phyloP scores from a whole-genome alignment of 306 rosid genomes.

The Sphenostylis stenocarpa region DNA sequence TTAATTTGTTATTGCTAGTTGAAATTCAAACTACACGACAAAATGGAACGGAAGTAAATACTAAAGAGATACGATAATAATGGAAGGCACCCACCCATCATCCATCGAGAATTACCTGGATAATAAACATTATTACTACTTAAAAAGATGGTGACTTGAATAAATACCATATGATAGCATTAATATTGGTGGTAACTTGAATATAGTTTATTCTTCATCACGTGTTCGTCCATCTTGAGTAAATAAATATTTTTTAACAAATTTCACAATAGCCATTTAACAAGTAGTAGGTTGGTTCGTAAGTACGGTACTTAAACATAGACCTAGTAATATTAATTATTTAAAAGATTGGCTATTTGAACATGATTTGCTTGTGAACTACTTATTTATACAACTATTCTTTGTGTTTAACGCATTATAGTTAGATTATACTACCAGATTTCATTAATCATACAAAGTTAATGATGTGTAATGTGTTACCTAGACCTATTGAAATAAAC shows the following conservation, averaged over 20 bases:
- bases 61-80: background rate
- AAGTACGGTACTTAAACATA: background rate
- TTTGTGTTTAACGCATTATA: background rate
- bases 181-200: too few relatives aligned
- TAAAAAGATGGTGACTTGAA: too few relatives aligned
- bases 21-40: background rate
- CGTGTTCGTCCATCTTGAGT: too few relatives aligned
- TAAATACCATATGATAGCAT: too few relatives aligned
- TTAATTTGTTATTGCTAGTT: too few relatives aligned
- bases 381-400: background rate
- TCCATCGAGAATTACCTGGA: background rate
- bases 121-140: too few relatives aligned
- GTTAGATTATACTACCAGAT: background rate
- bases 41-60: background rate
- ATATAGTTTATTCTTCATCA: too few relatives aligned
- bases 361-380: background rate
- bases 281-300: background rate
- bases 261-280: background rate
- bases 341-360: background rate
- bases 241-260: background rate
- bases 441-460: background rate
- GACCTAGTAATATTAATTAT: background rate
- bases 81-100: too few relatives aligned
- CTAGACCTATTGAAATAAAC: background rate
- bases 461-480: background rate